Conservation (phyloP, 2,329 filamentous ascomycete genomes). For the Pseudogymnoascus sp. region DNA sequence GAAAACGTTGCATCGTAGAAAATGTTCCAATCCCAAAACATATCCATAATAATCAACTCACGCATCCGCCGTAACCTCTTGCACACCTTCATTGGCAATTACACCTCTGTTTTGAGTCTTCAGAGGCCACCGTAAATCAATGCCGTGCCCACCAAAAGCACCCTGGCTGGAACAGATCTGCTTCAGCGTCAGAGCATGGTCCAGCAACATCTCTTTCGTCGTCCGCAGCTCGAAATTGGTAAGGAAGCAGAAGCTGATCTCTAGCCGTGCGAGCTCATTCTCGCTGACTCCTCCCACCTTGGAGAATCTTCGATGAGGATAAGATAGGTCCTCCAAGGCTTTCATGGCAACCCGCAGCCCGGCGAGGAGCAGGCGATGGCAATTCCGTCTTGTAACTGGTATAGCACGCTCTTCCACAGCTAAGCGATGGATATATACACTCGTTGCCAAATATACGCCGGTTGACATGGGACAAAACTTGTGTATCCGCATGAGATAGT, state of each 20-base stretch:
- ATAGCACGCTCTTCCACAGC: constrained; percentile 71
- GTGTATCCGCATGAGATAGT: constrained; percentile 82
- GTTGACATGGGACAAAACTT: constrained; percentile 89
- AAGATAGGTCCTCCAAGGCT: constrained; percentile 84
- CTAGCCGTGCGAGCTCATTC: constrained; percentile 70
- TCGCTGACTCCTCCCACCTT: constrained; percentile 83
- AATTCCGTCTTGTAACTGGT: constrained; percentile 72
- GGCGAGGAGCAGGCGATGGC: constrained; percentile 77
- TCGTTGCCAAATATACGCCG: constrained; percentile 84
- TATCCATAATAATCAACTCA: constrained; percentile 8
- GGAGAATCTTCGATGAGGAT: constrained; percentile 74
- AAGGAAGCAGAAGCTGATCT: constrained; percentile 83
- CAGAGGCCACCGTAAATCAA: constrained; percentile 21
- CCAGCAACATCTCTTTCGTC: constrained; percentile 44
- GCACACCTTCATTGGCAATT: constrained; percentile 18
- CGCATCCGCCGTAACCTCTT: constrained; percentile 22
- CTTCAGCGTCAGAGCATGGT: constrained; percentile 38
- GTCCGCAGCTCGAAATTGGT: constrained; percentile 75
- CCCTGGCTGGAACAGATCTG: constrained; percentile 28
- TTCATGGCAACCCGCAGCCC: constrained; percentile 87
- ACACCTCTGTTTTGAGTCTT: constrained; percentile 20
- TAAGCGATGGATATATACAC: constrained; percentile 77
- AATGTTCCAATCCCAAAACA: constrained; percentile 11
- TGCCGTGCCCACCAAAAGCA: constrained; percentile 13
- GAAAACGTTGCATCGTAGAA: not conserved